Evolutionary conservation across 1,139 yeast genomes (phyloP), one percentile per base, ranked within the genome.

Genomic region (Petasospora fabianii): DNA sequence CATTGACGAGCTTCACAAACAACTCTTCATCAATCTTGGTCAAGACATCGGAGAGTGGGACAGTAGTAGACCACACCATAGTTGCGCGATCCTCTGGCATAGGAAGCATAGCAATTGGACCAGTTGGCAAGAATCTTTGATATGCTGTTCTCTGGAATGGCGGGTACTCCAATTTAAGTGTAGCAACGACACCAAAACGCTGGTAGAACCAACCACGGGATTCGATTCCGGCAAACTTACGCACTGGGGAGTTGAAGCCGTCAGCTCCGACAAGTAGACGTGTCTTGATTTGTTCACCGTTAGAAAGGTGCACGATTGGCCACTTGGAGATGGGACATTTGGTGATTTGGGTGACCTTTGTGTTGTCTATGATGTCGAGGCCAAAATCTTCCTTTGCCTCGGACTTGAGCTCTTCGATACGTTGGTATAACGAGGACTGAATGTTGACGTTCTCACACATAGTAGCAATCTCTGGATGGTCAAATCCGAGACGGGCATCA

Each of bases 211-310:
- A 94, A 7, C 98, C 98, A 35, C 96, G 72, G 6, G 95, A 78
- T 56, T 80, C 80, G 41, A 94, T 87, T 3, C 77, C 79, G 0
- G 97, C 84, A 57, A 75, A 90, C 48, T 75, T 71, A 33, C 97
- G 73, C 4, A 85, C 98, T 0, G 97, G 97, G 0, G 97, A 88
- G 61, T 90, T 87, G 59, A 80, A 87, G 0, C 99, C 99, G 60
- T 92, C 98, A 16, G 97, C 96, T 9, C 99, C 99, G 12, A 90
- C 78, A 27, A 92, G 68, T 18, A 92, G 68, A 44, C 97, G 69
- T 0, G 97, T 75, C 52, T 76, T 76, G 35, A 83, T 66, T 13
- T 58, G 51, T 13, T 74, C 73, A 2, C 96, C 97, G 46, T 77
- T 74, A 17, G 78, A 77, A 16, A 92, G 67, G 19, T 74, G 70